A percentile compares a stretch with the other conserved stretches of the same genome.
Conservation (phyloP, 352 stramenopile genomes). For the Phytophthora hybrid region DNA sequence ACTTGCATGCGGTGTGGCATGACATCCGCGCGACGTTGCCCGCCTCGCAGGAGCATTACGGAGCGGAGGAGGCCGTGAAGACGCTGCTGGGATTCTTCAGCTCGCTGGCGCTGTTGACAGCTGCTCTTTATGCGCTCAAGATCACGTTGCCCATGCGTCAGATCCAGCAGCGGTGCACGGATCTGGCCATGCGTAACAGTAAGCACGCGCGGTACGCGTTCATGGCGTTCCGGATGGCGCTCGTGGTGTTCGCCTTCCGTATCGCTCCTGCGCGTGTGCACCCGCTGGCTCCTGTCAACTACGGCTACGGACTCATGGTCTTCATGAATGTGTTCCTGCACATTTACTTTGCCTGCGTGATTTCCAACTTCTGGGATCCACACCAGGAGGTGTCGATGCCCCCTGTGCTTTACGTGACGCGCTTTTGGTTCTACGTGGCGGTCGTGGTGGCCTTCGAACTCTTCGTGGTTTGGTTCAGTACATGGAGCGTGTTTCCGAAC, state of each 20-base stretch:
- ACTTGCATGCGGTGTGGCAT: slow-evolving; percentile 86
- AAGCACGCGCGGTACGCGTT: slow-evolving; percentile 58
- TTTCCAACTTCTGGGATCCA: slow-evolving; percentile 85
- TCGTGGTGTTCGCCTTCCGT: slow-evolving; percentile 66
- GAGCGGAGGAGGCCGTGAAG: slow-evolving; percentile 70
- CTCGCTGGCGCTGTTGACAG: slow-evolving; percentile 68
- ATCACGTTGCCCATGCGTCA: slow-evolving; percentile 66
- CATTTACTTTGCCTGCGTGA: slow-evolving; percentile 75
- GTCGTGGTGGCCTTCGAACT: slow-evolving; percentile 57
- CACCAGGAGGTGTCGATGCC: slow-evolving; percentile 65
- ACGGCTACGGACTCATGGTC: slow-evolving; percentile 79
- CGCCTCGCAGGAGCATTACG: slow-evolving; percentile 73
- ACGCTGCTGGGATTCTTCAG: slow-evolving; percentile 67
- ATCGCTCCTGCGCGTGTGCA: slow-evolving; percentile 73
- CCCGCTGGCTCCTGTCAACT: slow-evolving; percentile 73
- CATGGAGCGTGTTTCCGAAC: slow-evolving; percentile 81
- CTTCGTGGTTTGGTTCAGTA: slow-evolving; percentile 83
- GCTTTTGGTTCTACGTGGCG: slow-evolving; percentile 78
- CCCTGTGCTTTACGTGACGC: slow-evolving; percentile 71
- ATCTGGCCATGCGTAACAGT: slow-evolving; percentile 65
- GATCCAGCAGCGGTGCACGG: slow-evolving; percentile 69
- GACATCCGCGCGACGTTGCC: slow-evolving; percentile 83
- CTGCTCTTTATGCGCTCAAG: slow-evolving; percentile 67
- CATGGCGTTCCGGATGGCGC: slow-evolving; percentile 60
- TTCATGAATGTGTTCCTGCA: slow-evolving; percentile 85